Base-by-base conservation (phyloP, 2,329 filamentous ascomycete genomes). In the Ciborinia camelliae region DNA sequence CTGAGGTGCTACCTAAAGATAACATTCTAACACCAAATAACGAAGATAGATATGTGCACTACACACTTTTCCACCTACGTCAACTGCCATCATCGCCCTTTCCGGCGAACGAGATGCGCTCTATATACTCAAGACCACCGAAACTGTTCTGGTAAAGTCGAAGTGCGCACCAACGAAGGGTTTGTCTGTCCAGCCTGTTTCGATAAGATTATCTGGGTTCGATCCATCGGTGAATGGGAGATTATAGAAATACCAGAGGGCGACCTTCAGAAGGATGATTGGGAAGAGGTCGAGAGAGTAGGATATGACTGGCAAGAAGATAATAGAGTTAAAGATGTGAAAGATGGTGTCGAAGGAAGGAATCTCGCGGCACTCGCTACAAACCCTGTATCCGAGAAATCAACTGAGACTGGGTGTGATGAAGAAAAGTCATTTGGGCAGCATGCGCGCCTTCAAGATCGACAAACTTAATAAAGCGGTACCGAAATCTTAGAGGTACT, bases 201-300 rank as follows among this genome's bases (percentile, higher is more conserved):
- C 18, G 62, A 63, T 7, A 30, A 26, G 10, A 28, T 59, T 6
- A 43, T 63, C 20, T 63, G 62, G 62, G 32, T 63, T 39, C 52
- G 52, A 26, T 58, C 62, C 4, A 41, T 26, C n/a, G 53, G 53
- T 20, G 62, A 63, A 63, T 63, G 62, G 62, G 62, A 63, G 26
- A 23, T 28, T 4, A 9, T 63, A 50, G 62, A 63, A 50, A 41
- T n/a, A 59, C 62, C 62, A n/a, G 52, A 41, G 20, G 41, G 53
- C 2, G 53, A 63, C 12, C 45, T 63, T 28, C 52, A 30, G 20
- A 59, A 59, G 41, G 62, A 63, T 26, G 52, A 63, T 30, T 58
- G 62, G 62, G 52, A 39, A 30, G 12, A 48, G 23, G 62, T 59
- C 50, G 52, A 58, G 20, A 50, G 62, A 43, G 52, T 58, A 9